Conservation (phyloP, 345 rosid species). For the Pelargonium nanum region DNA sequence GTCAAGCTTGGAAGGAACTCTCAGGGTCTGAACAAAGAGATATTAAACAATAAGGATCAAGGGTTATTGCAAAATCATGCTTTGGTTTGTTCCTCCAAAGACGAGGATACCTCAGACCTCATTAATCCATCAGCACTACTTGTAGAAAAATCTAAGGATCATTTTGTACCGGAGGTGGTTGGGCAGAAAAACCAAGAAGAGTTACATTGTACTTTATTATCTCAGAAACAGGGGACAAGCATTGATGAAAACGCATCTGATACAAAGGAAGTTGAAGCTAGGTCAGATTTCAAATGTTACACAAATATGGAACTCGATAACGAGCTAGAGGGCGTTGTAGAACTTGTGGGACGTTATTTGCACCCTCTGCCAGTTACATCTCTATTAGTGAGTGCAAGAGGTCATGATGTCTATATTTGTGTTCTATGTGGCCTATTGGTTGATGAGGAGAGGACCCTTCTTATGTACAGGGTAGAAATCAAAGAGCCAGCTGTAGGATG, state of each 20-base stretch:
- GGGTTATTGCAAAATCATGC: constrained; percentile 12
- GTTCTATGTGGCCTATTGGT: constrained; percentile 42
- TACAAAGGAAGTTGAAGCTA: constrained; percentile 20
- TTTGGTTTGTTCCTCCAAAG: constrained; percentile 14
- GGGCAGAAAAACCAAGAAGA: constrained; percentile 18
- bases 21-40: constrained; percentile 12
- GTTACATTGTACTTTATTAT: constrained; percentile 12
- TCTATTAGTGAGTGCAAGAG: constrained; percentile 37
- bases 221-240: constrained; percentile 17
- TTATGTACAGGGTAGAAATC: constrained; percentile 48
- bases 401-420: constrained; percentile 47
- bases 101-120: constrained; percentile 15
- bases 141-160: constrained; percentile 18
- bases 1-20: constrained; percentile 17
- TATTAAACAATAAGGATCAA: neutral
- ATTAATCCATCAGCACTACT: constrained; percentile 16
- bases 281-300: constrained; percentile 22
- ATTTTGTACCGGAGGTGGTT: constrained; percentile 19
- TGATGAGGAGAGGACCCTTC: constrained; percentile 38
- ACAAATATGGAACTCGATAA: constrained; percentile 26
- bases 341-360: constrained; percentile 68
- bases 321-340: constrained; percentile 37
- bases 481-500: constrained; percentile 43
- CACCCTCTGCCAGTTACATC: constrained; percentile 55
- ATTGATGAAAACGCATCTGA: constrained; percentile 14